These are phyloP conservation scores for Trichoderma koningiopsis DNA, from an alignment of 2,329 filamentous ascomycete species.

Conservation along the genomic window DNA sequence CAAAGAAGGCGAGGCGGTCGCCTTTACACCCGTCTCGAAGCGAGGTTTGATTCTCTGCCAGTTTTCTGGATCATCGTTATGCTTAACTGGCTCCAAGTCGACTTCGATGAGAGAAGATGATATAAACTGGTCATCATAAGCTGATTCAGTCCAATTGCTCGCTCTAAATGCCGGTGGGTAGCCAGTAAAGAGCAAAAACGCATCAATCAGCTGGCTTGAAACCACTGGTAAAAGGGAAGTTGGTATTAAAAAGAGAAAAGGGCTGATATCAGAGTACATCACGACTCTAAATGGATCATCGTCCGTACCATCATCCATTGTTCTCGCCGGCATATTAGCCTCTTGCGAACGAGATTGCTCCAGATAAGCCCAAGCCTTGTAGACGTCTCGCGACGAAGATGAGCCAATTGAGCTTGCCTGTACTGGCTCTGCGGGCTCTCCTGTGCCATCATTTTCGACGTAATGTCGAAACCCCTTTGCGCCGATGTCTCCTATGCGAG, in stretches of 20 bases:
- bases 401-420: conserved; percentile 24
- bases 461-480: conserved; percentile 72
- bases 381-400: conserved; percentile 46
- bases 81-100: conserved; percentile 4
- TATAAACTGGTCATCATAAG: conserved; percentile 39
- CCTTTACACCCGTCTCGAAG: conserved; percentile 36
- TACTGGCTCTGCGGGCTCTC: conserved; percentile 46
- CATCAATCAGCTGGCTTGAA: conserved; percentile 60
- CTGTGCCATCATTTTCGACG: conserved; percentile 39
- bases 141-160: conserved; percentile 36
- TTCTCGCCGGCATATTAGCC: conserved; percentile 67
- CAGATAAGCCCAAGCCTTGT: conserved; percentile 53
- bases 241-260: conserved; percentile 60
- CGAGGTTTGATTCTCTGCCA: conserved; percentile 32
- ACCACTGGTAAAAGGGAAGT: conserved; percentile 38
- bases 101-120: conserved; percentile 16
- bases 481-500: conserved; percentile 73
- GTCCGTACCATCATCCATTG: conserved; percentile 71
- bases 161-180: conserved; percentile 54
- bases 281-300: conserved; percentile 84
- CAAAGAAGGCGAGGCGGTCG: conserved; percentile 50
- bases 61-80: conserved; percentile 29
- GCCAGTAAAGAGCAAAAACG: conserved; percentile 69
- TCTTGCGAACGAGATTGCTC: conserved; percentile 55
- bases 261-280: conserved; percentile 74